A percentile compares a stretch with the other conserved stretches of the same genome.
phyloP scores from a whole-genome alignment of 805 yeast genomes.

The Metschnikowia noctiluminum region DNA sequence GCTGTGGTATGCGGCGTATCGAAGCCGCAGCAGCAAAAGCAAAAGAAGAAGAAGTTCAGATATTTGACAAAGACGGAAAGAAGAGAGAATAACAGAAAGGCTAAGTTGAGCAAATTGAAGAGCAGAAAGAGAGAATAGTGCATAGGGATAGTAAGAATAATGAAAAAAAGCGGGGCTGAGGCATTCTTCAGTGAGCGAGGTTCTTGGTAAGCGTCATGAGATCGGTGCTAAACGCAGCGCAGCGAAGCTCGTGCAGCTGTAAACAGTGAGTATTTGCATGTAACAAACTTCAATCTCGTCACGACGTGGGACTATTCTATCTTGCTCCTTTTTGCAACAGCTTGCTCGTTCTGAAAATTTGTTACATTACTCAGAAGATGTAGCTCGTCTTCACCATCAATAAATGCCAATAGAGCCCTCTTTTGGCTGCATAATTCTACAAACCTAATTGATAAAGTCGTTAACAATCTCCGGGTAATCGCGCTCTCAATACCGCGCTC shows the following conservation, averaged over 20 bases:
- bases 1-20: slow-evolving; percentile 61
- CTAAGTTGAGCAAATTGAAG: slow-evolving; percentile 25
- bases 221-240: no score
- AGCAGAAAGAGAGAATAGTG: slow-evolving; percentile 17
- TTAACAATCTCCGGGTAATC: slow-evolving; percentile 11
- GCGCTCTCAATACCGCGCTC: no score
- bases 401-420: no score
- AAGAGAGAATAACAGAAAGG: slow-evolving; percentile 42
- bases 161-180: slow-evolving; percentile 1
- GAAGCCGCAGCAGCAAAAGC: slow-evolving; percentile 32
- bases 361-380: no score
- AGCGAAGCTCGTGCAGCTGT: no score
- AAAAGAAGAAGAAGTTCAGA: slow-evolving; percentile 65
- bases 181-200: background rate
- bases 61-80: slow-evolving; percentile 82
- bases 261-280: no score
- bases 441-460: background rate
- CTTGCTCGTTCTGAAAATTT: no score
- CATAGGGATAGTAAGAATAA: background rate
- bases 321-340: no score
- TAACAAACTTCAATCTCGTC: no score
- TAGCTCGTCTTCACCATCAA: no score
- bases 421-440: background rate
- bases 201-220: no score
- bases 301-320: no score